Evolutionary conservation across 176 grass and related monocot species (phyloP), one percentile per base, ranked within the genome.

Genomic region (Tillandsia fasciculata): DNA sequence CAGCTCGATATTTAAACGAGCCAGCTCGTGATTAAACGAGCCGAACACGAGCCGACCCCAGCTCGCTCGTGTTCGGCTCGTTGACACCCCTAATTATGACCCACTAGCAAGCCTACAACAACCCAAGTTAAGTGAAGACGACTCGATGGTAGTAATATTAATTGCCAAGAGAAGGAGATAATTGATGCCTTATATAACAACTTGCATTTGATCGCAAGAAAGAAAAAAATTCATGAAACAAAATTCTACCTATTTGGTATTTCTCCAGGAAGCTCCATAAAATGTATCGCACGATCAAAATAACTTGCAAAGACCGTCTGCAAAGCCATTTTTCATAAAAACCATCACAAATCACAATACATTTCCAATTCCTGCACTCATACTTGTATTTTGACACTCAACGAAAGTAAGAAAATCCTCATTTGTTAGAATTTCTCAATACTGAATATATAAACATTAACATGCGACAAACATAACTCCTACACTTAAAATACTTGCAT

Each of bases 191-290:
- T 42, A 42, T 42, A 42, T 42, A 23, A 22, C 56, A 61, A 61
- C 9, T 61, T 10, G 22, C 52, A 4, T 5, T 13, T 73, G 26
- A 10, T 42, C 26, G 27, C 48, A 51, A 53, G 26, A 22, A 73
- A 26, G 23, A 0, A 71, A 75, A 51, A 78, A 52, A 12, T 10
- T 64, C 20, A 79, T 61, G 11, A 71, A 56, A 48, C 42, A 63
- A 68, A 14, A 84, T 50, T 42, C 77, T 73, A 76, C 93, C 93
- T 97, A 68, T 89, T 97, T 22, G 93, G 93, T 79, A 97, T 87
- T 79, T 97, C 93, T 65, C 93, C 93, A 64, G 93, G 93, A 52
- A 97, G 93, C 75, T 97, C 93, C 93, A 97, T 97, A 24, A 92
- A 97, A 72, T 92, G 89, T 64, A 97, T 80, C 48, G 84, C 83